A percentile compares a stretch with the other conserved stretches of the same genome.
Evolutionary conservation across 148 eudicot genomes (phyloP).

Genomic region (Vaccinium myrtillus): DNA sequence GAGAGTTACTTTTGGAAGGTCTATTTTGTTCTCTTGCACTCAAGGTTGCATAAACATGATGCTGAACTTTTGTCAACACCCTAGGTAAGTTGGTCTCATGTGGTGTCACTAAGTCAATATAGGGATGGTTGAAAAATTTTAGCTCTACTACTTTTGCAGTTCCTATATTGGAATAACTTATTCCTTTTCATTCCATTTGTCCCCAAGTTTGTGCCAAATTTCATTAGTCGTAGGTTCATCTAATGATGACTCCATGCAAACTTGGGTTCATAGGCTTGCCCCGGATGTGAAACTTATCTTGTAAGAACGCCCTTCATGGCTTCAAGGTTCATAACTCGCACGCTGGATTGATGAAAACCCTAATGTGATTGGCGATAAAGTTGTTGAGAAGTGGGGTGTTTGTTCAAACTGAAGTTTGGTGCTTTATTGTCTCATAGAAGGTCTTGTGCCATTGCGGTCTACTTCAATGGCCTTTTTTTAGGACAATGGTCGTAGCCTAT

Average conservation of each 20-base stretch:
- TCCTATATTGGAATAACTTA: background rate
- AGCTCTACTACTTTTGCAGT: background rate
- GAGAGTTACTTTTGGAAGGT: slow-evolving; percentile 70
- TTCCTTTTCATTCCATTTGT: background rate
- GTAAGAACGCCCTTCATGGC: background rate
- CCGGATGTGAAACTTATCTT: background rate
- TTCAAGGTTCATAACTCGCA: background rate
- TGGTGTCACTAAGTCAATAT: background rate
- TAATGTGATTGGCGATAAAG: no score
- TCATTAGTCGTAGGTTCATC: background rate
- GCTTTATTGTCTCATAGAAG: no score
- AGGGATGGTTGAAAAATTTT: background rate
- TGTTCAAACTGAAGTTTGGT: no score
- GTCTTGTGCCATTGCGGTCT: no score
- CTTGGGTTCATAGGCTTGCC: background rate
- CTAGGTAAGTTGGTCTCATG: slow-evolving; percentile 43
- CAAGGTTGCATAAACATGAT: slow-evolving; percentile 73
- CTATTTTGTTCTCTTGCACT: slow-evolving; percentile 77
- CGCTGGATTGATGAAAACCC: no score
- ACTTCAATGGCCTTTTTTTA: no score
- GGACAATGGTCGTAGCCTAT: no score
- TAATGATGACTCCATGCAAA: background rate
- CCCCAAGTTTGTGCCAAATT: background rate
- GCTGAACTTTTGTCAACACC: slow-evolving; percentile 64
- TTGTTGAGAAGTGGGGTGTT: no score